Base-by-base conservation (phyloP, 2,329 filamentous ascomycete genomes). In the Aspergillus ochraceoroseus region DNA sequence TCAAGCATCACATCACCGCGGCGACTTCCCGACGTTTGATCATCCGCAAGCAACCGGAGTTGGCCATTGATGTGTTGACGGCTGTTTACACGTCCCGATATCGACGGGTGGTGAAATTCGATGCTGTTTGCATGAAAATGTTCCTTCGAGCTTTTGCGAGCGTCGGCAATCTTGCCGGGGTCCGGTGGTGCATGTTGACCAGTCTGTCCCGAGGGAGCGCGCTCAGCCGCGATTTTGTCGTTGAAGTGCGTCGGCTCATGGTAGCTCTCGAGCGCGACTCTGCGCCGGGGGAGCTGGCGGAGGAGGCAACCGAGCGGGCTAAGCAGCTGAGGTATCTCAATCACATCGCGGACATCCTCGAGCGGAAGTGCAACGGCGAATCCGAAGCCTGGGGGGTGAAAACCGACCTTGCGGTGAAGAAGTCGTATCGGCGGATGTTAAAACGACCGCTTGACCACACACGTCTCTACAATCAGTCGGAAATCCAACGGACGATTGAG, bases 111-210 rank as follows among this genome's bases (percentile, higher is more conserved):
- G 43, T 54, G 9, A 52, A 55, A 0, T 67, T 68, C 38, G 58
- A 65, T 32, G 58, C 57, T n/a, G 54, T 62, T 5, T 61, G 56
- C 33, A 53, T 68, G 49, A 64, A 66, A 42, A 58, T 67, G 46
- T 54, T 67, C 30, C 28, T 64, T 11, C 63, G 65, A 13, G 61
- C 58, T 5, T 66, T 61, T 29, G 53, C 59, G 1, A 39, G 41
- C 2, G 38, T 46, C 4, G 51, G 54, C 3, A 57, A 65, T 20
- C 38, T 62, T 5, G 52, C 55, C n/a, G 66, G 65, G 2, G 46
- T 67, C 2, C 63, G 64, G 33, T 68, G 66, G 66, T 66, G 63
- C 33, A 55, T 68, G 27, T 36, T 66, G 36, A 62, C 63, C 2
- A 61, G 54, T n/a, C 49, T 68, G 15, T 52, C 59, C 18, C 60